Evolutionary conservation across 140 eudicot species (phyloP).

Genomic region (Stevia rebaudiana): DNA sequence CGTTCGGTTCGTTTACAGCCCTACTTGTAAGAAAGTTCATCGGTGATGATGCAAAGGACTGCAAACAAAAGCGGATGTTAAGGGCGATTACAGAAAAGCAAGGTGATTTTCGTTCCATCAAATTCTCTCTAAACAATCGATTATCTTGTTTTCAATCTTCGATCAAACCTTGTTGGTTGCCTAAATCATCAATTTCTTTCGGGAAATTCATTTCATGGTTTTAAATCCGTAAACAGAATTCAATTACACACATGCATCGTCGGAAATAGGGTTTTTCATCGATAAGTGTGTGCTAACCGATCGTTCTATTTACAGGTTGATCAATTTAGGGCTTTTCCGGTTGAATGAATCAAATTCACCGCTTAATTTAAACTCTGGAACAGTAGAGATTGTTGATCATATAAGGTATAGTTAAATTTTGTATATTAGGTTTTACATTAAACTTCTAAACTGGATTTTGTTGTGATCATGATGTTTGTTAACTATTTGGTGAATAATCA

Average conservation of each 20-base stretch:
- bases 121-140: not conserved
- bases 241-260: not conserved
- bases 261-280: not conserved
- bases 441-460: slow-evolving; percentile 1
- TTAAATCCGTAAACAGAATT: not conserved
- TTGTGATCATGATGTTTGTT: not conserved
- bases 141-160: not conserved
- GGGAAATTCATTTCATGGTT: not conserved
- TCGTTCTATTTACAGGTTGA: not conserved
- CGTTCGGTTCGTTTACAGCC: no score
- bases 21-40: no score
- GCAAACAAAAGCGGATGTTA: not conserved
- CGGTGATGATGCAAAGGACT: not conserved
- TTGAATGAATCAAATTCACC: not conserved
- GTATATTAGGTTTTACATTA: not conserved
- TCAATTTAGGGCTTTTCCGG: not conserved
- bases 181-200: not conserved
- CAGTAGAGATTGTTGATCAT: slow-evolving; percentile 7
- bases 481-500: not conserved
- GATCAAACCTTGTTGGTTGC: not conserved
- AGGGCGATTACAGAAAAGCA: not conserved
- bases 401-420: slow-evolving; percentile 13
- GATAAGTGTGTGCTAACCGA: not conserved
- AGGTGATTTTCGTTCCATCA: not conserved
- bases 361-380: slow-evolving; percentile 3